These are phyloP conservation scores for Psilocybe cyanescens DNA, from an alignment of 768 basidiomycete species.

Conservation along the genomic window DNA sequence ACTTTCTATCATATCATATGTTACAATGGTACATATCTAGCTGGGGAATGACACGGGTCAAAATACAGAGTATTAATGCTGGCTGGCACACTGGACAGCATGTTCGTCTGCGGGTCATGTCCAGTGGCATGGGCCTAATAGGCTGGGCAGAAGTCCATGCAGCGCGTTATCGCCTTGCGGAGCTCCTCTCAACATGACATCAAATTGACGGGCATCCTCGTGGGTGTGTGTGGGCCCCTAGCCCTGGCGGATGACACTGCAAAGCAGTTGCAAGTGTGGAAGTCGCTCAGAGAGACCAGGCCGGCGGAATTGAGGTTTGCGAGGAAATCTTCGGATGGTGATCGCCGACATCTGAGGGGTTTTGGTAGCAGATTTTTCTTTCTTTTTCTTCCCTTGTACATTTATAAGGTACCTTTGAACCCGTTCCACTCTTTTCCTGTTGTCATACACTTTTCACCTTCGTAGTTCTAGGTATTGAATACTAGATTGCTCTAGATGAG, in stretches of 20 bases:
- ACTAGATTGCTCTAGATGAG: too few relatives aligned
- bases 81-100: slow-evolving; percentile 91
- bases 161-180: slow-evolving; percentile 44
- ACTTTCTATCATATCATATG: too few relatives aligned
- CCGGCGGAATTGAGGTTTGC: slow-evolving; percentile 64
- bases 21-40: too few relatives aligned
- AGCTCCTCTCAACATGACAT: slow-evolving; percentile 36
- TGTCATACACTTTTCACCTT: too few relatives aligned
- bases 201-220: slow-evolving; percentile 51
- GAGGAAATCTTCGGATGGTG: slow-evolving; percentile 37
- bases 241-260: slow-evolving; percentile 52
- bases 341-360: background rate
- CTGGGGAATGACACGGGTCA: slow-evolving; percentile 65
- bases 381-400: background rate
- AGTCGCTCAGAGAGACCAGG: slow-evolving; percentile 43
- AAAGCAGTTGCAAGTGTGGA: slow-evolving; percentile 48
- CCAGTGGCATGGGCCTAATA: slow-evolving; percentile 52
- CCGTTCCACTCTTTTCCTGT: too few relatives aligned
- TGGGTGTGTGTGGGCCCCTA: slow-evolving; percentile 64
- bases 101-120: slow-evolving; percentile 66
- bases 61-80: slow-evolving; percentile 56
- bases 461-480: too few relatives aligned
- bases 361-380: background rate
- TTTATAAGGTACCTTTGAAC: too few relatives aligned
- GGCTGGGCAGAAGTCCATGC: slow-evolving; percentile 66